These are phyloP conservation scores for Kwoniella botswanensis DNA, from an alignment of 768 basidiomycete species.

Conservation along the genomic window DNA sequence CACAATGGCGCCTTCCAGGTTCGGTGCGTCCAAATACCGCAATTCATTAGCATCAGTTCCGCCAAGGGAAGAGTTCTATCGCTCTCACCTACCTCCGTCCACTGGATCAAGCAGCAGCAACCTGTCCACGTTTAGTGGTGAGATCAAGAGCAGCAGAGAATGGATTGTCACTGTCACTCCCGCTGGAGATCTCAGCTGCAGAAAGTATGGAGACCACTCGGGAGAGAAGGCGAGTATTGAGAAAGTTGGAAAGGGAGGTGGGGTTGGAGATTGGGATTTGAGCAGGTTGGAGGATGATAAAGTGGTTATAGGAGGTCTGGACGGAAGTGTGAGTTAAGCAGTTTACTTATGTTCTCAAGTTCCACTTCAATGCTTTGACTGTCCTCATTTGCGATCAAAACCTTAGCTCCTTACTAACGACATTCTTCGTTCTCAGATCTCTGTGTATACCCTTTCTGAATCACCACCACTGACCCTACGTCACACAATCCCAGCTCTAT, in stretches of 20 bases:
- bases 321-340: constrained; percentile 43
- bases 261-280: constrained; percentile 51
- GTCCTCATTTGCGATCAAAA: background rate
- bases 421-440: constrained; percentile 16
- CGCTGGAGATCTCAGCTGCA: constrained; percentile 36
- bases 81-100: constrained; percentile 24
- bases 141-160: constrained; percentile 44
- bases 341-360: background rate
- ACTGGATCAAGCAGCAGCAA: constrained; percentile 22
- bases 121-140: constrained; percentile 39
- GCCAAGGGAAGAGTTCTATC: constrained; percentile 42
- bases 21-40: constrained; percentile 48
- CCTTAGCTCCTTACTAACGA: background rate
- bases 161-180: constrained; percentile 43
- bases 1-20: constrained; percentile 19
- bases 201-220: constrained; percentile 20
- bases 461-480: background rate
- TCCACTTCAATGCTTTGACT: too few relatives aligned
- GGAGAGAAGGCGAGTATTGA: constrained; percentile 9
- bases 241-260: constrained; percentile 42
- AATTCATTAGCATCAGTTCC: constrained; percentile 36
- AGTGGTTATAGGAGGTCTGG: constrained; percentile 40
- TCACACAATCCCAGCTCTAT: constrained; percentile 24
- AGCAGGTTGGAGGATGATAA: constrained; percentile 36
- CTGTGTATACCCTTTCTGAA: constrained; percentile 13